Evolutionary conservation across 1,284 basidiomycete genomes (phyloP), one percentile per base, ranked within the genome.

Genomic region (Marasmius fiardii): DNA sequence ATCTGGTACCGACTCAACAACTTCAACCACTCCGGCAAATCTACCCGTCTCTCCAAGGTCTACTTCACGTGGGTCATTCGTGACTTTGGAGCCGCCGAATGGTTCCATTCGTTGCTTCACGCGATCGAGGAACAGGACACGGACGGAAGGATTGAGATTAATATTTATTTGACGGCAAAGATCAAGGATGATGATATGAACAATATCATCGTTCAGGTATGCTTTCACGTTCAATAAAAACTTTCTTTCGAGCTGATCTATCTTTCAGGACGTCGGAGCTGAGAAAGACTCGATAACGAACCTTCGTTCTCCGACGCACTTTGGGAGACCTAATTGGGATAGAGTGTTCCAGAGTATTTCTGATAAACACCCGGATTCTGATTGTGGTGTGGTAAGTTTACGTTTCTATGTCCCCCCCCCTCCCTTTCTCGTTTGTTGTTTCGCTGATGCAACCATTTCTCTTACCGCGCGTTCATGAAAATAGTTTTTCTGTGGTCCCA

Each of bases 81-180:
- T 64, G 92, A 93, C 71, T 93, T 92, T 65, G 89, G 88, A 61
- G 79, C 79, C 14, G 89, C 91, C 21, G 92, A 93, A 68, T 95
- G 92, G 93, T 95, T 96, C 82, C 92, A 95, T 71, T 91, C 88
- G 14, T 81, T 96, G 28, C 75, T 96, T 59, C 84, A 90, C 63
- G 93, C 93, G 23, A 92, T 95, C 62, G 93, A 96, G 70, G 92
- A 92, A 61, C 92, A 95, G 68, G 93, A 95, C 66, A 80, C 80
- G 14, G 83, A 86, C 68, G 86, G 89, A 66, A 73, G 85, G 58
- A 93, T 94, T 63, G 92, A 93, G 75, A 93, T 95, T 66, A 93
- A 90, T 71, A 94, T 94, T 61, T 95, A 95, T 70, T 81, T 96
- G 26, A 96, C 93, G 0, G 90, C 88, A 37, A 90, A 85, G 74